These are phyloP conservation scores for Dactylorhiza incarnata DNA, from an alignment of 106 monocot genomes.

Conservation along the genomic window DNA sequence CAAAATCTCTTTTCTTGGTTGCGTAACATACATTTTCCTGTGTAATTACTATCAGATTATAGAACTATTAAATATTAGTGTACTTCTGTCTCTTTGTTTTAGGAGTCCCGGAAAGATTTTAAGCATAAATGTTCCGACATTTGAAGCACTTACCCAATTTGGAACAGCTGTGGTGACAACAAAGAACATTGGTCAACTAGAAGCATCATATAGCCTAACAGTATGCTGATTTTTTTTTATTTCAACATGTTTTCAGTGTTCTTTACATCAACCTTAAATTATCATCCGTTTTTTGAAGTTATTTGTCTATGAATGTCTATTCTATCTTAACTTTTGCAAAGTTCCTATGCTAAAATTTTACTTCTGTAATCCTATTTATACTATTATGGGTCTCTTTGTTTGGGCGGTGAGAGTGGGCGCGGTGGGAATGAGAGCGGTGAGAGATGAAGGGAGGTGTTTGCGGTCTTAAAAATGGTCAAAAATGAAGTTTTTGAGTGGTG, in stretches of 20 bases:
- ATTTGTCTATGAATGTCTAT: not conserved
- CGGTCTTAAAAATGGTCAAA: too few relatives aligned
- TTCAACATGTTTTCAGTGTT: not conserved
- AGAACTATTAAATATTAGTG: not conserved
- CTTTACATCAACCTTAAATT: not conserved
- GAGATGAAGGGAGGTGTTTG: too few relatives aligned
- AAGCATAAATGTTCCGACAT: constrained; percentile 71
- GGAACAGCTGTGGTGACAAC: constrained; percentile 55
- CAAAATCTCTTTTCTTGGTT: not conserved
- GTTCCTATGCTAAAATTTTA: not conserved
- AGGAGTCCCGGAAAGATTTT: constrained; percentile 93
- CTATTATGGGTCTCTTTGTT: too few relatives aligned
- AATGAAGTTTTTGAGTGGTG: too few relatives aligned
- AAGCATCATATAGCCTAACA: constrained; percentile 87
- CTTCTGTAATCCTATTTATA: too few relatives aligned
- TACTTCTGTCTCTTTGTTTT: constrained; percentile 16
- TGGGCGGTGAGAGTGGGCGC: too few relatives aligned
- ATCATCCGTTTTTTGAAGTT: not conserved
- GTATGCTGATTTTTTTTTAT: constrained; percentile 19
- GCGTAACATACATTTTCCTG: not conserved
- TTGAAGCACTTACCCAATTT: constrained; percentile 85
- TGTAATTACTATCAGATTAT: not conserved
- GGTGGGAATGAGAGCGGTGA: too few relatives aligned
- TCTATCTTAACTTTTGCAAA: not conserved
- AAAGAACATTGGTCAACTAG: constrained; percentile 85